These are phyloP conservation scores for Austroboletus eburneus DNA, from an alignment of 768 basidiomycete genomes.

Conservation along the genomic window DNA sequence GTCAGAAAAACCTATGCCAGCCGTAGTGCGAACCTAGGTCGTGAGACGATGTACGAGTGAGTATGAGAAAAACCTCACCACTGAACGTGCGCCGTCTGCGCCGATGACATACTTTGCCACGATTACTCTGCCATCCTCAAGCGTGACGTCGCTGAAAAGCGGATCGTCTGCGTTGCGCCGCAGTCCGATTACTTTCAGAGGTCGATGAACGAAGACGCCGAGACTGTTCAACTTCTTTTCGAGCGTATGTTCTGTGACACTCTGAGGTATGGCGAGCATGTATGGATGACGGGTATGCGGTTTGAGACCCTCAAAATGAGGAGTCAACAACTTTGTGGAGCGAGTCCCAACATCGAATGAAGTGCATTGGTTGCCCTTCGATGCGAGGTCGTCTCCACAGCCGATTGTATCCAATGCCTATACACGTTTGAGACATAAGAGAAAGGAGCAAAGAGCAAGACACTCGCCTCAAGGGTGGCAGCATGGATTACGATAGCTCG, in stretches of 20 bases:
- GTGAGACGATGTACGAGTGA: background rate
- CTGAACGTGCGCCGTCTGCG: conserved; percentile 48
- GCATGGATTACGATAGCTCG: conserved; percentile 48
- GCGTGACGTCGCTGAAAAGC: conserved; percentile 36
- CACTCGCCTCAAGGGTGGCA: conserved; percentile 46
- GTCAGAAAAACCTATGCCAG: conserved; percentile 42
- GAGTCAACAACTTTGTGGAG: conserved; percentile 21
- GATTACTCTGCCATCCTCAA: conserved; percentile 44
- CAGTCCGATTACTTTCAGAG: conserved; percentile 39
- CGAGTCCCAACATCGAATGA: conserved; percentile 29
- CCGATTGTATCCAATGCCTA: conserved; percentile 46
- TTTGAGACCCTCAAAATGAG: conserved; percentile 34
- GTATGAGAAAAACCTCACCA: conserved; percentile 31
- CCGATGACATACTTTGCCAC: conserved; percentile 45
- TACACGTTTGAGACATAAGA: conserved; percentile 29
- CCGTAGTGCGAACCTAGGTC: conserved; percentile 38
- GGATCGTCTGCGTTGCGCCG: conserved; percentile 25
- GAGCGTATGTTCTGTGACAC: conserved; percentile 40
- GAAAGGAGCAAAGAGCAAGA: background rate
- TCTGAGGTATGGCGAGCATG: conserved; percentile 40
- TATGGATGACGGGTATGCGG: conserved; percentile 44
- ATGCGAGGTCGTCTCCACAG: conserved; percentile 36
- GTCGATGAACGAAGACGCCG: conserved; percentile 34
- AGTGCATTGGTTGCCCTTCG: conserved; percentile 33
- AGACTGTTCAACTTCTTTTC: conserved; percentile 29